Evolutionary conservation across 352 stramenopile species (phyloP), one percentile per base, ranked within the genome.

Genomic region (Globisporangium alternatum): DNA sequence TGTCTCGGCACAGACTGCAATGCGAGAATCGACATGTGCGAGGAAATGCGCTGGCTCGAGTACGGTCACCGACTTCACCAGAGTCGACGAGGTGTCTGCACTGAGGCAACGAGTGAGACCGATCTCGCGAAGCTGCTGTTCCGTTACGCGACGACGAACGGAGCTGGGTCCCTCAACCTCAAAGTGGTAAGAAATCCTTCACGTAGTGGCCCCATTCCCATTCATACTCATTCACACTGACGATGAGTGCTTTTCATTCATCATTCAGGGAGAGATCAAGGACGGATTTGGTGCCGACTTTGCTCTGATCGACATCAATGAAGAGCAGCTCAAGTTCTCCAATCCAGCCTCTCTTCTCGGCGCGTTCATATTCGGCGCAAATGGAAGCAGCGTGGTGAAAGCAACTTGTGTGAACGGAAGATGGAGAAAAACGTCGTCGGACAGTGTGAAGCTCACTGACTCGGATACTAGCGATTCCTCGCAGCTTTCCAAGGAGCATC

Each of bases 1-100:
- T 92, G 81, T 30, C 73, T 92, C 10, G 81, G 83, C 13, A 90
- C 81, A 13, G 83, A 92, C 62, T 90, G 83, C 80, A 92, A 92
- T 47, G 81, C 83, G 13, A 77, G 83, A 44, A 86, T 92, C 44
- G 83, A 92, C 64, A 92, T 92, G 83, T 88, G 80, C 25, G 83
- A 92, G 67, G 83, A 92, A 57, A 92, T 92, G 83, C 83, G 81
- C 7, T 92, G 83, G 83, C 62, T 92, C 9, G 83, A 92, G 61
- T 92, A 92, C 53, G 79, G 80, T 0, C 83, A 92, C 61, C 75
- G 83, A 12, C 74, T 92, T 1, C 75, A 83, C 30, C 69, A 89
- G 37, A 89, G 81, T 53, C 80, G 76, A 37, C 78, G 83, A 37
- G 83, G 83, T 43, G 81, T 92, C 15, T 86, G 76, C 70, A 83